phyloP scores from a whole-genome alignment of 2,329 filamentous ascomycete genomes.

The Lomentospora prolificans region DNA sequence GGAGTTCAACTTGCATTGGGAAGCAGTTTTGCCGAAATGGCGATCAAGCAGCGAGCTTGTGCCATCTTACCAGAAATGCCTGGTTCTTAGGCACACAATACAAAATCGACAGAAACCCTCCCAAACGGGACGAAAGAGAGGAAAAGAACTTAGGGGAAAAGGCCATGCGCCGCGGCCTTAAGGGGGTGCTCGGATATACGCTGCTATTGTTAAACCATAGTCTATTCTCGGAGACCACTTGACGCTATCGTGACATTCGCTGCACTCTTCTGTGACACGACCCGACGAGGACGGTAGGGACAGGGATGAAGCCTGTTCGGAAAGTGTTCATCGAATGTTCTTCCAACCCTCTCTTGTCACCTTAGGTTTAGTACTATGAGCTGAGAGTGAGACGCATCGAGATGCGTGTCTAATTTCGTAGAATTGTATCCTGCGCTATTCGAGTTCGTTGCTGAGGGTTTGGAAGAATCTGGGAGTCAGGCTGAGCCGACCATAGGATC shows the following conservation, averaged over 20 bases:
- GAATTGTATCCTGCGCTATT: too few relatives aligned
- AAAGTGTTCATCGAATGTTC: neutral
- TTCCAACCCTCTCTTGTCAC: neutral
- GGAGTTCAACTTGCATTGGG: neutral
- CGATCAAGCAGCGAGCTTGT: constrained; percentile 7
- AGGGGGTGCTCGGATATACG: neutral
- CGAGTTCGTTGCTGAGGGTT: too few relatives aligned
- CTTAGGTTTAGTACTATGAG: too few relatives aligned
- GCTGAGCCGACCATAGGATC: too few relatives aligned
- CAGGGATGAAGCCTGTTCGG: neutral
- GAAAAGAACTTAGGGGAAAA: neutral
- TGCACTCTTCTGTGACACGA: neutral
- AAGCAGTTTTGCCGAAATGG: neutral
- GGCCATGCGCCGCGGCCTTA: neutral
- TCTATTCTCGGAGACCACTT: neutral
- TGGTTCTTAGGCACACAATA: neutral
- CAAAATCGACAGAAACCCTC: neutral
- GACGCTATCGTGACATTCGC: neutral
- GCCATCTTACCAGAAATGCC: neutral
- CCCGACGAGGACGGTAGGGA: neutral
- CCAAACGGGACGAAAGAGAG: too few relatives aligned
- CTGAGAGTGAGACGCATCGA: too few relatives aligned
- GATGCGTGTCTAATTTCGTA: too few relatives aligned
- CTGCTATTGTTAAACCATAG: neutral
- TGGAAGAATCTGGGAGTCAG: too few relatives aligned